These are phyloP conservation scores for Ascoidea tarda DNA, from an alignment of 805 yeast species.

Conservation along the genomic window DNA sequence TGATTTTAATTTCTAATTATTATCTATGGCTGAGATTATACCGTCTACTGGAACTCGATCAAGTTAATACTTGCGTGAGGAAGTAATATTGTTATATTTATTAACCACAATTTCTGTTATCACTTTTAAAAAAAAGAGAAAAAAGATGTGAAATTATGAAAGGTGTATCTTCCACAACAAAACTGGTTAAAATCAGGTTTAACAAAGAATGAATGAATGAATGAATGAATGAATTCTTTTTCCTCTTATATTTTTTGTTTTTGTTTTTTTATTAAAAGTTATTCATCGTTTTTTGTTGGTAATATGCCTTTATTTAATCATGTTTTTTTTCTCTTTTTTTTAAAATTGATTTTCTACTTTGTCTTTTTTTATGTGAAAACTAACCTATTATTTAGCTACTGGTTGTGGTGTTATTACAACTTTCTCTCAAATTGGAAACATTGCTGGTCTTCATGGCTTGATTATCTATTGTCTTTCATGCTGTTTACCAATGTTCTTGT, in stretches of 20 bases:
- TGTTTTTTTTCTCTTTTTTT: neutral
- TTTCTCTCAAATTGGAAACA: conserved; percentile 74
- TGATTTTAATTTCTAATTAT: neutral
- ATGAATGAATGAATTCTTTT: neutral
- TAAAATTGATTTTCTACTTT: conserved; percentile 1
- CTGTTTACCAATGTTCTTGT: conserved; percentile 73
- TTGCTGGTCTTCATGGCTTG: conserved; percentile 78
- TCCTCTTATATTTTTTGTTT: neutral
- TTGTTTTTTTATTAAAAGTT: neutral
- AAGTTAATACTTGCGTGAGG: conserved; percentile 79
- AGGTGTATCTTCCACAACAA: neutral
- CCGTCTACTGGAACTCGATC: conserved; percentile 62
- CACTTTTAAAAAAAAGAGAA: neutral
- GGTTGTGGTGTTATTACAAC: conserved; percentile 85
- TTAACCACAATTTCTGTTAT: neutral
- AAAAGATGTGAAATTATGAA: neutral
- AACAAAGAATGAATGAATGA: neutral
- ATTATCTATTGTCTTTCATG: conserved; percentile 70
- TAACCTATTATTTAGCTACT: conserved; percentile 33
- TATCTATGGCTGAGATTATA: conserved; percentile 45
- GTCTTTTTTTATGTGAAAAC: conserved; percentile 2
- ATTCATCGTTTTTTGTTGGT: neutral
- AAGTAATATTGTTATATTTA: conserved; percentile 13
- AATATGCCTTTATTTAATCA: neutral
- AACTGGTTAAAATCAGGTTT: neutral